phyloP scores from a whole-genome alignment of 2,329 filamentous ascomycete genomes.

The Botryotinia convoluta region DNA sequence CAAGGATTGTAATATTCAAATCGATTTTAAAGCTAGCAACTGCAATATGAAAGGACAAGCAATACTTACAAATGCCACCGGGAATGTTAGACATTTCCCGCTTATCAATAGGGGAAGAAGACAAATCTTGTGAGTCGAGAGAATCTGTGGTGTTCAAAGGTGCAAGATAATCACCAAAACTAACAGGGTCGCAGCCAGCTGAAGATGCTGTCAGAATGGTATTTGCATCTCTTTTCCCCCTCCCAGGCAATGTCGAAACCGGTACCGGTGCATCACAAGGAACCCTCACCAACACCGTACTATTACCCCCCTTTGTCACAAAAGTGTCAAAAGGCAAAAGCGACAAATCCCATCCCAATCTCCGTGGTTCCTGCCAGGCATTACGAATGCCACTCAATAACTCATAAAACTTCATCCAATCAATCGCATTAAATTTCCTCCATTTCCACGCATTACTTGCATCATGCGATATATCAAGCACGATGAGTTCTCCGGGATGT shows the following conservation, averaged over 20 bases:
- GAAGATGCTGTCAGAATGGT: background rate
- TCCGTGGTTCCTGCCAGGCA: constrained; percentile 23
- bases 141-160: background rate
- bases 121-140: background rate
- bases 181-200: background rate
- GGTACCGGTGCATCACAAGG: constrained; percentile 22
- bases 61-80: background rate
- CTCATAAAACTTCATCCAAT: constrained; percentile 27
- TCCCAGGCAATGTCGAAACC: too few relatives aligned
- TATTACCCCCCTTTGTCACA: constrained; percentile 28
- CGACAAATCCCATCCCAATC: constrained; percentile 24
- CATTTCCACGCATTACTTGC: constrained; percentile 1
- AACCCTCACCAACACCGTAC: constrained; percentile 26
- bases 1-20: background rate
- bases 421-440: background rate
- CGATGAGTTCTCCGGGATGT: constrained; percentile 31
- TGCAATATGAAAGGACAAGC: background rate
- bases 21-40: background rate
- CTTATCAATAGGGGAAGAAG: background rate
- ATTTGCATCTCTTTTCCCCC: background rate
- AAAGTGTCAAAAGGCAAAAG: constrained; percentile 26
- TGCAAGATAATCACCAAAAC: background rate
- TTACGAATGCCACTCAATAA: constrained; percentile 24
- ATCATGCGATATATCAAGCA: constrained; percentile 32
- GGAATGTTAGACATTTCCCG: background rate